phyloP scores from a whole-genome alignment of 192 early-diverging fungal species.

The Backusella mclennaniae region DNA sequence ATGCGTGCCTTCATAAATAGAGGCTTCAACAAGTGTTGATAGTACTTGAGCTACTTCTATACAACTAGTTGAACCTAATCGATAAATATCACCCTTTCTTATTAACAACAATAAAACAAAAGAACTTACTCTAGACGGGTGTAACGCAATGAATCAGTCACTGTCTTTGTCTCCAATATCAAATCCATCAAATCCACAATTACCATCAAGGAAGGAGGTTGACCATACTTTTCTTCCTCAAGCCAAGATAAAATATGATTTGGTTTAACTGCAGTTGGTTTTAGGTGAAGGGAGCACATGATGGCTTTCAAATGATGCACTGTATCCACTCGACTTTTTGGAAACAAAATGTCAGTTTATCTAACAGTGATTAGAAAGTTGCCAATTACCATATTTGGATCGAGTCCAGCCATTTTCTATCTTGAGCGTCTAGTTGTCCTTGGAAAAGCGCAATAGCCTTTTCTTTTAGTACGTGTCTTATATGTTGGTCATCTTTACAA shows the following conservation, averaged over 20 bases:
- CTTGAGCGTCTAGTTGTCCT: not conserved
- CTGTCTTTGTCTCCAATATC: not conserved
- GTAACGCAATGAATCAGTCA: not conserved
- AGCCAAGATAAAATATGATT: not conserved
- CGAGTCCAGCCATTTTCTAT: not conserved
- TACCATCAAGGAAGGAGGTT: not conserved
- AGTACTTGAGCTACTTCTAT: not conserved
- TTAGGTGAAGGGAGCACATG: not conserved
- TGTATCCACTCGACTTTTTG: not conserved
- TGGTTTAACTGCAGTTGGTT: not conserved
- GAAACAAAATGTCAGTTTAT: no score
- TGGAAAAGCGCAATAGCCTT: not conserved
- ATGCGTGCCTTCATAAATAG: not conserved
- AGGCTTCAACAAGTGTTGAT: not conserved
- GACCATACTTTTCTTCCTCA: not conserved
- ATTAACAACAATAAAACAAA: not conserved
- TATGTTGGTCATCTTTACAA: not conserved
- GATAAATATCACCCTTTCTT: not conserved
- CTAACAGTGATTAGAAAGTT: not conserved
- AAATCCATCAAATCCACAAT: not conserved
- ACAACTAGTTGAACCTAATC: not conserved
- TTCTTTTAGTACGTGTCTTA: not conserved
- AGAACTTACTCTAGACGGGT: not conserved
- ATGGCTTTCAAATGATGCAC: not conserved
- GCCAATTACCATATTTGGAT: not conserved